These are phyloP conservation scores for Caryopteris hybrid DNA, from an alignment of 305 asterid species.

Conservation along the genomic window DNA sequence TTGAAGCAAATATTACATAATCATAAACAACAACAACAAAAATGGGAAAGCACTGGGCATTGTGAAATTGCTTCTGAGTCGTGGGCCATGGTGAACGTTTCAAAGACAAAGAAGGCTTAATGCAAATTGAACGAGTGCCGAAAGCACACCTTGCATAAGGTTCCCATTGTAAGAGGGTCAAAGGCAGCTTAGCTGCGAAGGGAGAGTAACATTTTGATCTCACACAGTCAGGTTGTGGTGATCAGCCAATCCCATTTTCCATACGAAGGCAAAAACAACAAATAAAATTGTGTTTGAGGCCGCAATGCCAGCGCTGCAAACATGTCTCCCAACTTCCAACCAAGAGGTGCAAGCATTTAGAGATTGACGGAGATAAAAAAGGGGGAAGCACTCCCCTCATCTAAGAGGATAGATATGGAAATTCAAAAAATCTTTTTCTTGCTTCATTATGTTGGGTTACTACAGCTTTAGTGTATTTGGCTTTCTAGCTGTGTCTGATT, in stretches of 20 bases:
- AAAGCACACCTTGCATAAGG: conserved; percentile 43
- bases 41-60: no score
- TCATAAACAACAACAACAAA: not conserved
- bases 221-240: conserved; percentile 27
- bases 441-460: not conserved
- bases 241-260: conserved; percentile 26
- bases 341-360: conserved; percentile 38
- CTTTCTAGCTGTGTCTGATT: not conserved
- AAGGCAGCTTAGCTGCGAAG: conserved; percentile 22
- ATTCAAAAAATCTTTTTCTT: not conserved
- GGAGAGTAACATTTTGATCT: conserved; percentile 15
- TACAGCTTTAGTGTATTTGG: not conserved
- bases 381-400: conserved; percentile 32
- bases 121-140: conserved; percentile 39
- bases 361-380: conserved; percentile 16
- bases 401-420: conserved; percentile 4
- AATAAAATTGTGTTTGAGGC: conserved; percentile 35
- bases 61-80: no score
- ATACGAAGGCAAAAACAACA: conserved; percentile 33
- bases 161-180: conserved; percentile 33
- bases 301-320: conserved; percentile 39
- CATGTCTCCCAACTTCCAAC: conserved; percentile 22
- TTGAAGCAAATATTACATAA: conserved; percentile 12
- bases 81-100: conserved; percentile 24
- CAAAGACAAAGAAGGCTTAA: conserved; percentile 37